Evolutionary conservation across 257 asterid species (phyloP).

Genomic region (Perilla frutescens): DNA sequence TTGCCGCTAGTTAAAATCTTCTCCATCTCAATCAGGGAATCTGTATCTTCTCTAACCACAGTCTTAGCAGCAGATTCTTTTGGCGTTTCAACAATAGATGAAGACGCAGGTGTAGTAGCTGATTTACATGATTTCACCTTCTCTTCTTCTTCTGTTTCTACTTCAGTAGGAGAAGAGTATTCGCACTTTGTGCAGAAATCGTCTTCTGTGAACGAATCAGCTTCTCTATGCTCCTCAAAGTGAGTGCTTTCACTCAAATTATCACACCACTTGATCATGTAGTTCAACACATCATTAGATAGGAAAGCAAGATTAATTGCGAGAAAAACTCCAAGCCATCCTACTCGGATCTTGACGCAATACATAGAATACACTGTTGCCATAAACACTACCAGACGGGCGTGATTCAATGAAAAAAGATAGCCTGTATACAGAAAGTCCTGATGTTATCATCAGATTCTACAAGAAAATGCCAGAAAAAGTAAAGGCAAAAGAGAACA

Average conservation of each 20-base stretch:
- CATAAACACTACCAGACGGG: conserved; percentile 88
- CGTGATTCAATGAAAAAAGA: conserved; percentile 91
- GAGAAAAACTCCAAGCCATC: conserved; percentile 89
- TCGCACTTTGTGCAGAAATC: conserved; percentile 66
- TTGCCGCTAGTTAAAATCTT: conserved; percentile 74
- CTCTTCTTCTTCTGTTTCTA: conserved; percentile 60
- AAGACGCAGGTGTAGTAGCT: conserved; percentile 58
- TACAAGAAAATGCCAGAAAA: conserved; percentile 29
- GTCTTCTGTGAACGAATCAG: conserved; percentile 68
- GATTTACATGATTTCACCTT: conserved; percentile 71
- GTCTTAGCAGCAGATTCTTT: conserved; percentile 59
- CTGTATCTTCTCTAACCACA: conserved; percentile 68
- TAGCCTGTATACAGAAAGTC: conserved; percentile 68
- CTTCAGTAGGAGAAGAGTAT: conserved; percentile 63
- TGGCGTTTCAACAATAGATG: conserved; percentile 62
- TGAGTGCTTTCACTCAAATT: conserved; percentile 75
- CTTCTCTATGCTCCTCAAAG: conserved; percentile 67
- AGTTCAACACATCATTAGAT: conserved; percentile 76
- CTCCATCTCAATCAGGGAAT: conserved; percentile 81
- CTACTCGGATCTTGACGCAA: conserved; percentile 80
- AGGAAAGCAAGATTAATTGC: conserved; percentile 89
- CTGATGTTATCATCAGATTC: conserved; percentile 39
- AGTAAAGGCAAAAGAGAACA: conserved; percentile 5
- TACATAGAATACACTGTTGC: conserved; percentile 84
- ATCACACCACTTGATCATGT: conserved; percentile 88